Base-by-base conservation (phyloP, 345 rosid species). In the Syzygium grande region DNA sequence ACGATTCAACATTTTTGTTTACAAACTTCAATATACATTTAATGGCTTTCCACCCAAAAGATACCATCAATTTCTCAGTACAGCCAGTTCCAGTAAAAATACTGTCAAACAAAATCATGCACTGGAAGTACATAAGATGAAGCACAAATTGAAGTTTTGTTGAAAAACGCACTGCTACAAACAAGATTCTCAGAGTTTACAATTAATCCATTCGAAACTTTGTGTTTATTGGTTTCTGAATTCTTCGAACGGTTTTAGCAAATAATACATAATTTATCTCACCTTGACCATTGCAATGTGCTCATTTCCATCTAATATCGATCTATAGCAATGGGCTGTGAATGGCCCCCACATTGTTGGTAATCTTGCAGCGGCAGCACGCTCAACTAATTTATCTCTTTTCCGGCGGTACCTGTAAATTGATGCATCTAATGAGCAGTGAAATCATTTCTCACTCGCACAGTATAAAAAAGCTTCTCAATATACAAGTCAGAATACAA, bases 281-380 rank as follows among this genome's bases (percentile, higher is more conserved):
- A 97, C 99, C 99, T 96, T 97, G 87, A 96, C 99, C 99, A 97
- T 97, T 23, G 99, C 99, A 88, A 97, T 94, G 92, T 97, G 99
- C 92, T 84, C 86, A 84, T 95, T 97, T 83, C 79, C 99, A 89
- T 97, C 99, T 87, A 97, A n/a, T 83, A 92, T 88, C 10, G 99
- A 97, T 89, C 89, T 92, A 87, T 68, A 68, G 46, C 79, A 68
- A 68, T 68, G 79, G 79, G 79, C 46, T 34, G 41, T 34, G 43
- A 97, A 97, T 84, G 96, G 96, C 34, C 99, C 99, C 99, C 99
- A 96, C 95, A 92, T 93, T 79, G 99, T 97, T 1, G 99, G 99
- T 84, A 97, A 92, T 88, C 90, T 89, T 87, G 99, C 97, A 13
- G 96, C 97, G 88, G 96, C 92, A 87, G 98, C 92, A 90, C 89